Percentiles rank a stretch among this genome's conserved stretches.
phyloP scores from a whole-genome alignment of 192 early-diverging fungal species.

The Glomus cerebriforme region DNA sequence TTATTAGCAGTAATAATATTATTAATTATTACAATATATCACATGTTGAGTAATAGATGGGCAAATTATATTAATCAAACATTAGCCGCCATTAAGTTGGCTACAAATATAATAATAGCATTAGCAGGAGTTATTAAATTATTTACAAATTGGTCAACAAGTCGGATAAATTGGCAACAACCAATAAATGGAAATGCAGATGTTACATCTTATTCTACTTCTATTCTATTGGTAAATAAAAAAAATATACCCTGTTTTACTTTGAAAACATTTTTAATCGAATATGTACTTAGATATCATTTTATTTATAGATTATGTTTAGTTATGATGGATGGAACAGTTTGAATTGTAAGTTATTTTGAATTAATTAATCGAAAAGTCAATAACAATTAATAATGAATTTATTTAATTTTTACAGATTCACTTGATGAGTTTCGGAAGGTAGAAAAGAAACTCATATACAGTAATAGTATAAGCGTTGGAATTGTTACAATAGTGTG shows the following conservation, averaged over 20 bases:
- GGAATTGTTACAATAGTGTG: background rate
- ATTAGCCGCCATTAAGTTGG: background rate
- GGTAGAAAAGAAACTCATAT: background rate
- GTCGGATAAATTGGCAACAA: background rate
- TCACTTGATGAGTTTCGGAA: background rate
- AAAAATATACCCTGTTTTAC: too few relatives aligned
- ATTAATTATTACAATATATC: background rate
- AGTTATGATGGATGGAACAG: background rate
- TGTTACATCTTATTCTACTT: background rate
- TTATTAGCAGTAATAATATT: background rate
- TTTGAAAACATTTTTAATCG: too few relatives aligned
- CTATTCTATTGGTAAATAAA: background rate
- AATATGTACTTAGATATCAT: too few relatives aligned
- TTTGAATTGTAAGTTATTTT: background rate
- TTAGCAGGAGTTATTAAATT: background rate
- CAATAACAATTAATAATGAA: background rate
- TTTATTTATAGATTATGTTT: background rate
- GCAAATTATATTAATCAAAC: background rate
- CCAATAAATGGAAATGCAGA: background rate
- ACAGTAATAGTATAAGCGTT: background rate
- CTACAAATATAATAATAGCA: background rate
- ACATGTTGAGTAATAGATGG: background rate
- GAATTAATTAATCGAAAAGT: background rate
- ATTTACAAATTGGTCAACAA: background rate
- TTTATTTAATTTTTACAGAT: background rate